A percentile compares a stretch with the other conserved stretches of the same genome.
These are phyloP conservation scores for Pulchroboletus neoregius DNA, from an alignment of 1,284 basidiomycete genomes.

Conservation along the genomic window DNA sequence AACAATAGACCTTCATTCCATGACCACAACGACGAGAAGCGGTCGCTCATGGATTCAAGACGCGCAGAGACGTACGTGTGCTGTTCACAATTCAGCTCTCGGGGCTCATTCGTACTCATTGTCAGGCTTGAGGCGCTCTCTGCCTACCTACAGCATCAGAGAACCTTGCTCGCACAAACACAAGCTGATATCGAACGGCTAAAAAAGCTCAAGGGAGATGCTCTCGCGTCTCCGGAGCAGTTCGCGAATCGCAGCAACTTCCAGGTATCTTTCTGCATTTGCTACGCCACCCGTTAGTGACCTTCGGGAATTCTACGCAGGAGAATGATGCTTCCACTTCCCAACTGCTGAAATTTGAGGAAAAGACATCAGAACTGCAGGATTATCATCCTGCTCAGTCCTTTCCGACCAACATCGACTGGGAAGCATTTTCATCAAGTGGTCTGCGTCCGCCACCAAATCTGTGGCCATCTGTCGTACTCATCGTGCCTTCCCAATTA, in stretches of 20 bases:
- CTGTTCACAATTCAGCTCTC: not conserved
- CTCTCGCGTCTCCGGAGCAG: conserved; percentile 32
- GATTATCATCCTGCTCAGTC: conserved; percentile 34
- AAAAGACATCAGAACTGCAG: conserved; percentile 34
- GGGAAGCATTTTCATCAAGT: conserved; percentile 31
- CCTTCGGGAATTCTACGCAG: conserved; percentile 6
- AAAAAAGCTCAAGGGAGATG: conserved; percentile 39
- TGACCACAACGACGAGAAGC: conserved; percentile 32
- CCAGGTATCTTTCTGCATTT: conserved; percentile 31
- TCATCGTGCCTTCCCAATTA: conserved; percentile 8
- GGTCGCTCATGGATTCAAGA: conserved; percentile 46
- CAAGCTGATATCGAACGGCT: conserved; percentile 58
- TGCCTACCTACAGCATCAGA: conserved; percentile 59
- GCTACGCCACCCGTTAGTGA: not conserved
- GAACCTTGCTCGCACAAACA: conserved; percentile 51
- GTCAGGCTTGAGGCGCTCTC: conserved; percentile 62
- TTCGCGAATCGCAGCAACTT: conserved; percentile 30
- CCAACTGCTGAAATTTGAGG: conserved; percentile 10
- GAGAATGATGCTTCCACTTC: conserved; percentile 3
- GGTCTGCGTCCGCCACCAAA: conserved; percentile 23
- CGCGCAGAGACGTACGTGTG: conserved; percentile 54
- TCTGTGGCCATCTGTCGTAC: not conserved
- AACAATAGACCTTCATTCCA: conserved; percentile 20
- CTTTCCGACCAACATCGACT: conserved; percentile 30
- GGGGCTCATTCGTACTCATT: conserved; percentile 8